Evolutionary conservation across 2,329 filamentous ascomycete genomes (phyloP), one percentile per base, ranked within the genome.

Genomic region (Thielaviopsis euricoi): DNA sequence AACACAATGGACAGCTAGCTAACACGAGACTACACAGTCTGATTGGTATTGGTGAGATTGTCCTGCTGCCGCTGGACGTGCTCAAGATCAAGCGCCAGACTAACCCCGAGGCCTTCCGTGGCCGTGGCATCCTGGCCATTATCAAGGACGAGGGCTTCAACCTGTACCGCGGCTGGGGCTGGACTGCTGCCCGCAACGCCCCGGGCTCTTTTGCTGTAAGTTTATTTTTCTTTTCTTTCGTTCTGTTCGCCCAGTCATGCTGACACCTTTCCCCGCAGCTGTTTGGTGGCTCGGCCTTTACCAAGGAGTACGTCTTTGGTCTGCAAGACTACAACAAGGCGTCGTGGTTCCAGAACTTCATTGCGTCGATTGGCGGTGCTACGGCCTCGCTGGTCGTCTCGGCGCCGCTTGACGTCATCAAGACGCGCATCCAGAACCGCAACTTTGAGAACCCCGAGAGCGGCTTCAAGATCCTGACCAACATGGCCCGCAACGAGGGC

Each of bases 51-150:
- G 93, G 93, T 68, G 93, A 98, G 76, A 95, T 98, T 63, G 81
- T 98, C 60, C 81, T 98, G 29, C 81, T 98, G 48, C 93, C 93
- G 49, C 82, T 98, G 61, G 93, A 98, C 66, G 91, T 98, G 46
- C 81, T 98, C 62, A 98, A 98, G 81, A 98, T 98, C 76, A 98
- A 98, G 81, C 85, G 93, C 67, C 93, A 98, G 76, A 98, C 93
- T 64, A 98, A 98, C 78, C 93, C 93, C 48, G 93, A 97, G 69
- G 90, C 93, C 40, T 98, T 98, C 83, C 83, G 89, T 64, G 91
- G 91, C 65, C 87, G 93, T 66, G 93, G 93, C 62, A 78, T 98
- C 61, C 75, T 97, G 69, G 85, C 80, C 73, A 97, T 98, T 64
- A 80, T 98, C 62, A 80, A 81, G 60, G 93, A 98, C 68, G 93